Evolutionary conservation across 2,329 filamentous ascomycete genomes (phyloP), one percentile per base, ranked within the genome.

Genomic region (Sordariomycetes sp.): DNA sequence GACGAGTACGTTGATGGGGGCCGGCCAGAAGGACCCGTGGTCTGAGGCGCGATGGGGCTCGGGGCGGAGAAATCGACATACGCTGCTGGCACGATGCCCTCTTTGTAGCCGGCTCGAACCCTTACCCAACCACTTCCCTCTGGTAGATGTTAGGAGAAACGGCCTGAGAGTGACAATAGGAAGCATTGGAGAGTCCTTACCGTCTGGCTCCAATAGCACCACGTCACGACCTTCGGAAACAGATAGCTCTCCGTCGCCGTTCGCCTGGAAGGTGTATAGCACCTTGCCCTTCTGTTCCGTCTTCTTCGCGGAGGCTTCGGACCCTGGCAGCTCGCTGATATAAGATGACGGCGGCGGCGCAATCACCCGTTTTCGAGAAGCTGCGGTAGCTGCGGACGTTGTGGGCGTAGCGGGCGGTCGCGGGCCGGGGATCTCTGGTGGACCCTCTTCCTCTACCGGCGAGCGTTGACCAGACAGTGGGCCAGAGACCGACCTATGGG

Each of bases 61-160:
- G 75, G 64, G 2, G 82, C 72, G 28, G 79, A 72, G 11, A 87
- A 69, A 65, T 97, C 92, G 52, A 96, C 78, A 69, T 99, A 99
- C 6, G 86, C 81, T 6, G 91, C 82, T 1, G 94, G 94, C 0
- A 99, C 92, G 28, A 97, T 79, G 43, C 94, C 94, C 73, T 93
- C 87, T 64, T 85, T 85, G 63, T 80, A 81, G 20, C 87, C 88
- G 37, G 81, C 79, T 56, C 88, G 87, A 60, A 99, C 85, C 70
- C 88, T 93, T 65, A 90, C 82, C 94, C 94, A 99, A 50, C 94
- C 94, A 48, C 87, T 86, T 60, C 93, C 93, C 71, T 96, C 93
- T 96, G 64, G 25, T 34, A 18, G 22, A 54, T 64, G 74, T 71
- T 63, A 65, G 68, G 56, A 60, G 60, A 54, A 65, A 62, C 24